Conservation (phyloP, 352 stramenopile species). For the Phytophthora citrophthora region DNA sequence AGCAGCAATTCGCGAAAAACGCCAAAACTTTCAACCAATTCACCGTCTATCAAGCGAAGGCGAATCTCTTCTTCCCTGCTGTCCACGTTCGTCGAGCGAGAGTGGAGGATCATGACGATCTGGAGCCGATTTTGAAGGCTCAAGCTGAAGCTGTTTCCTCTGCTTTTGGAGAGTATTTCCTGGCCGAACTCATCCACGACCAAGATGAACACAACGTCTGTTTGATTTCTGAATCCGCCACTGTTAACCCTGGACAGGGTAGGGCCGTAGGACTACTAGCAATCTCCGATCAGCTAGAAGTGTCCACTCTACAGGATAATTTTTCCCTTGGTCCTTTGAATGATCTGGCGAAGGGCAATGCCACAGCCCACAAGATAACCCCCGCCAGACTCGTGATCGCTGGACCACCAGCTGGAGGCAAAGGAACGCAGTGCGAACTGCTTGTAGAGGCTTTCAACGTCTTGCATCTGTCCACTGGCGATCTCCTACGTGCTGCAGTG, state of each 20-base stretch:
- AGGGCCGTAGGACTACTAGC: constrained; percentile 81
- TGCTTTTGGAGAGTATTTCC: constrained; percentile 92
- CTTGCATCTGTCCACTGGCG: constrained; percentile 92
- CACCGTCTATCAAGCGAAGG: constrained; percentile 53
- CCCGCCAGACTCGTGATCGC: constrained; percentile 81
- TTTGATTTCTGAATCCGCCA: constrained; percentile 62
- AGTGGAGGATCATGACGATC: constrained; percentile 85
- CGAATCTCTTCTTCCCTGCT: constrained; percentile 43
- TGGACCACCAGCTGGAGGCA: constrained; percentile 92
- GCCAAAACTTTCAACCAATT: constrained; percentile 51
- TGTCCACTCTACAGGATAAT: constrained; percentile 78
- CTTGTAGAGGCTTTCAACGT: constrained; percentile 89
- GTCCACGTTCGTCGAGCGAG: constrained; percentile 68
- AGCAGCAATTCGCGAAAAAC: constrained; percentile 45
- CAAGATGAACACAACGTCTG: constrained; percentile 89
- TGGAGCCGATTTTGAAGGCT: constrained; percentile 67
- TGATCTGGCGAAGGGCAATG: constrained; percentile 62
- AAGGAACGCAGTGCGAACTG: constrained; percentile 95
- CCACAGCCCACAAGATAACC: constrained; percentile 38
- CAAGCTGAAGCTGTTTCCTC: constrained; percentile 71
- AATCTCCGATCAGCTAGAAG: constrained; percentile 86
- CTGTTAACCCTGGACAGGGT: constrained; percentile 32
- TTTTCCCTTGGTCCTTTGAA: constrained; percentile 88
- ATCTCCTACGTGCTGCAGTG: constrained; percentile 92
- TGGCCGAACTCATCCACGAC: constrained; percentile 91